Conservation (phyloP, 225 moss, liverwort and hornwort genomes). For the Straminergon stramineum region DNA sequence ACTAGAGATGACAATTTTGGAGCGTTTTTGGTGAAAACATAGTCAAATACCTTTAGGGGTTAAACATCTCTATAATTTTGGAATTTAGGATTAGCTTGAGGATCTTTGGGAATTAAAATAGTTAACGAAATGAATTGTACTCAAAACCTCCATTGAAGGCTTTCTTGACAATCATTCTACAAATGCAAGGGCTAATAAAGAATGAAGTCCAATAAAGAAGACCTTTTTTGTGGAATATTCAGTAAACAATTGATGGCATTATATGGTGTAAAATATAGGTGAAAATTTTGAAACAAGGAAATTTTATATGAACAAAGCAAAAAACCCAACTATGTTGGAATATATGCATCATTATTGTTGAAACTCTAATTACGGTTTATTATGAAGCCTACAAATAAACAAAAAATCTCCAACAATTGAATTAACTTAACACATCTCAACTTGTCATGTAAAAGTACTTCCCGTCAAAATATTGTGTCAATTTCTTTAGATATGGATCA, state of each 20-base stretch:
- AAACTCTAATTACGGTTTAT: not conserved
- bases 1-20: no score
- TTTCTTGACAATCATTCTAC: not conserved
- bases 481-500: not conserved
- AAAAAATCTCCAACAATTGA: not conserved
- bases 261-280: not conserved
- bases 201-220: not conserved
- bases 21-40: no score
- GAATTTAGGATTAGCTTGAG: not conserved
- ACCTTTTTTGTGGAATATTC: fast-evolving
- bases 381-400: not conserved
- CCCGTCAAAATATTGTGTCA: not conserved
- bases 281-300: not conserved
- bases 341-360: not conserved
- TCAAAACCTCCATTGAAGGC: no score
- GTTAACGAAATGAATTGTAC: not conserved
- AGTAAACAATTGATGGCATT: not conserved
- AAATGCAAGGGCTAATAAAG: not conserved
- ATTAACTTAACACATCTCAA: not conserved
- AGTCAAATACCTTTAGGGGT: no score
- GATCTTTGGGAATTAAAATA: not conserved
- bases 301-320: not conserved
- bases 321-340: not conserved
- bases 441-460: not conserved
- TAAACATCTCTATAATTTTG: not conserved